Conservation (phyloP, 345 rosid species). For the Pistacia integerrima region DNA sequence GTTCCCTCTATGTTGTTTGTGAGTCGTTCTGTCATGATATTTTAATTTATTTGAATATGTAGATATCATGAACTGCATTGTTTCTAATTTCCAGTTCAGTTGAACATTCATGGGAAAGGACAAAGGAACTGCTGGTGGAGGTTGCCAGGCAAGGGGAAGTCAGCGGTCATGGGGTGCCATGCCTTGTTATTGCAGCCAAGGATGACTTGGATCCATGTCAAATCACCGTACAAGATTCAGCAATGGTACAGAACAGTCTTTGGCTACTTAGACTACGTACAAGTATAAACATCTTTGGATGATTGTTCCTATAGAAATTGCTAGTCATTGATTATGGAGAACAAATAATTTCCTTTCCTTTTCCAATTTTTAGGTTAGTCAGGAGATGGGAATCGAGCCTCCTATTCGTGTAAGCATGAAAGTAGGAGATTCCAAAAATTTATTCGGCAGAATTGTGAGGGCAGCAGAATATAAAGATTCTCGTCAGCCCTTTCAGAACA, state of each 20-base stretch:
- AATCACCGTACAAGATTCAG: slow-evolving; percentile 61
- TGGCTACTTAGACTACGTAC: slow-evolving; percentile 10
- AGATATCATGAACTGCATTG: slow-evolving; percentile 19
- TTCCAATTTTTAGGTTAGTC: slow-evolving; percentile 43
- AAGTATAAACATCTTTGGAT: background rate
- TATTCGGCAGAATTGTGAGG: too few species aligned
- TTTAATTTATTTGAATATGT: background rate
- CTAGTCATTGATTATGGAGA: background rate
- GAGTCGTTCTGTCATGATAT: background rate
- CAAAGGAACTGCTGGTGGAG: slow-evolving; percentile 67
- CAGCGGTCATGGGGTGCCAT: slow-evolving; percentile 61
- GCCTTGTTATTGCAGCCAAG: slow-evolving; percentile 76
- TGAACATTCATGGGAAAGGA: slow-evolving; percentile 73
- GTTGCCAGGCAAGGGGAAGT: slow-evolving; percentile 72
- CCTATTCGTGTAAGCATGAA: too few species aligned
- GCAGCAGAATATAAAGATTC: background rate
- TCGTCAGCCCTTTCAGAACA: background rate
- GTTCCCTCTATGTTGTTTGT: background rate
- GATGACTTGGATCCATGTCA: slow-evolving; percentile 69
- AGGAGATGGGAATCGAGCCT: too few species aligned
- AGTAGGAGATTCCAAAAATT: too few species aligned
- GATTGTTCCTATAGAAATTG: background rate
- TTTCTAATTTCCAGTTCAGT: slow-evolving; percentile 55
- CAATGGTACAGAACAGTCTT: slow-evolving; percentile 37
- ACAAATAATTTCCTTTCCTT: background rate